Evolutionary conservation across 2,329 filamentous ascomycete genomes (phyloP), one percentile per base, ranked within the genome.

Genomic region (Coniella lustricola): DNA sequence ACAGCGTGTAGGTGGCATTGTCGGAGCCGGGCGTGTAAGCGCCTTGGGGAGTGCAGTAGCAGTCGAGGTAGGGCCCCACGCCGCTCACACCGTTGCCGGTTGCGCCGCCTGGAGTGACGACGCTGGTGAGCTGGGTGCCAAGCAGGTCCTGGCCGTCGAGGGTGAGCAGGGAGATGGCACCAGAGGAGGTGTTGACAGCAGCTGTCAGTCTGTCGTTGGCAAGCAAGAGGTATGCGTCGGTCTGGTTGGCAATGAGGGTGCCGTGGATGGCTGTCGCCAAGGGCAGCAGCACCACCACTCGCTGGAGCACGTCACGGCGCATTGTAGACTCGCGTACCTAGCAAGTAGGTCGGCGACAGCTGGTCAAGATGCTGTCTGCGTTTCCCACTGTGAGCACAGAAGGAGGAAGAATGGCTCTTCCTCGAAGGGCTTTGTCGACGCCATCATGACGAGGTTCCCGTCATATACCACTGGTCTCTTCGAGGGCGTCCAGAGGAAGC

Each of bases 31-130:
- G 76, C 0, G 77, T 82, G 64, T 78, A 84, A 56, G 74, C 75
- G 0, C 80, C 80, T 0, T 67, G 69, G 1, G 77, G 77, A 0
- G 69, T 76, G 57, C 79, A 84, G 61, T 82, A 80, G 59, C 80
- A 84, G 60, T 84, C 79, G 31, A 53, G 5, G 21, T 53, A 53
- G 5, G 51, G 51, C 8, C 51, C 51, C 31, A 53, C 41, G 4
- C 51, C 51, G 20, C 31, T 48, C 10, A 32, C 37, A 3, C 51
- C 51, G 16, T 48, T 40, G 3, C 51, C 48, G 1, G 44, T 48
- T n/a, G 48, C 10, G 41, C 48, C 51, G 22, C 51, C 51, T 14
- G 51, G 48, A 1, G 51, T 53, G 17, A 51, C 49, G 5, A 46
- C 25, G 8, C 44, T 45, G 18, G 41, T 33, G 1, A 37, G 21